phyloP scores from a whole-genome alignment of 1,284 basidiomycete species.

The Trichosporon sp. region DNA sequence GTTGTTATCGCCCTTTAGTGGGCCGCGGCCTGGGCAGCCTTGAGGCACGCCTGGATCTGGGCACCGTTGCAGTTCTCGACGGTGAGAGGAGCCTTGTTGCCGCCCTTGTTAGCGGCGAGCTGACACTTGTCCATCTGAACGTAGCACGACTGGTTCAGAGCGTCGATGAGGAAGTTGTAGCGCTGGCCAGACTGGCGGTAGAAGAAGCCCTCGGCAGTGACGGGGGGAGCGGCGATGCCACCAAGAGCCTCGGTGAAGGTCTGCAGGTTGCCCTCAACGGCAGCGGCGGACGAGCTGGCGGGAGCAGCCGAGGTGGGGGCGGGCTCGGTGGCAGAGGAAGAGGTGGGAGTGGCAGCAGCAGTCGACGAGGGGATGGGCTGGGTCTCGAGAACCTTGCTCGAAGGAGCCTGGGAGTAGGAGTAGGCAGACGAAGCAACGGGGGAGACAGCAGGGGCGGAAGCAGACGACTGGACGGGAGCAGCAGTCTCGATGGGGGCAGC shows the following conservation, averaged over 20 bases:
- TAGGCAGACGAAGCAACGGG: neutral
- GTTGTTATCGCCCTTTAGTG: neutral
- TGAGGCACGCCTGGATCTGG: constrained; percentile 21
- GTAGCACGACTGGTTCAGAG: constrained; percentile 38
- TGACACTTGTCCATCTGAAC: constrained; percentile 40
- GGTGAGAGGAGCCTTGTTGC: constrained; percentile 35
- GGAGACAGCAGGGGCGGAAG: neutral
- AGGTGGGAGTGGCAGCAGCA: neutral
- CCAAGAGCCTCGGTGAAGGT: constrained; percentile 39
- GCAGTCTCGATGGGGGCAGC: neutral
- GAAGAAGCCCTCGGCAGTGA: constrained; percentile 24
- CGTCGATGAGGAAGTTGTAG: constrained; percentile 39
- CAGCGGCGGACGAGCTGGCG: constrained; percentile 15
- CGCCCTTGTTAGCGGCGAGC: constrained; percentile 34
- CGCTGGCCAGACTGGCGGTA: constrained; percentile 25
- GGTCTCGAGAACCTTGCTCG: neutral
- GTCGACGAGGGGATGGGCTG: neutral
- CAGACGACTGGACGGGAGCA: neutral
- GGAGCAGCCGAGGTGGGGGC: constrained; percentile 21
- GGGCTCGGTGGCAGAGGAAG: constrained; percentile 18
- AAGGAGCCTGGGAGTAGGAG: neutral
- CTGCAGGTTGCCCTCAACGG: constrained; percentile 36
- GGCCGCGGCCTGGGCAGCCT: constrained; percentile 13
- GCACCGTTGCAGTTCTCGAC: constrained; percentile 34
- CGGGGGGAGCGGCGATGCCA: constrained; percentile 38